Evolutionary conservation across 495 filamentous ascomycete species (phyloP).

Genomic region (Zalerion maritima): DNA sequence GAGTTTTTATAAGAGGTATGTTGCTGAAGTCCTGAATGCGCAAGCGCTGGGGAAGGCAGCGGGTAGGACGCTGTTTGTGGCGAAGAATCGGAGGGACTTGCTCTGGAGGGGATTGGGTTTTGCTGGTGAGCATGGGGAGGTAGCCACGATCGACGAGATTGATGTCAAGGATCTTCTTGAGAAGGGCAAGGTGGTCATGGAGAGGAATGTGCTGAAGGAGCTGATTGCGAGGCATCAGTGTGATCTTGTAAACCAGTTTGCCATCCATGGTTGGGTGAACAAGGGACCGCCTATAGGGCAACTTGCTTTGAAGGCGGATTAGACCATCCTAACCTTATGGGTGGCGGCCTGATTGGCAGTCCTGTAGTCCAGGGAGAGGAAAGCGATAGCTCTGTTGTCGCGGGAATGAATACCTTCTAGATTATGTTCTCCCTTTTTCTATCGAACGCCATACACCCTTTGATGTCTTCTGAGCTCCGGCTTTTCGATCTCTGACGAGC

Average conservation of each 20-base stretch:
- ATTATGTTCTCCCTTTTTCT: no score
- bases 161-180: conserved; percentile 91
- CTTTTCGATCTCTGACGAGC: no score
- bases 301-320: no score
- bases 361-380: no score
- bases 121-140: conserved; percentile 48
- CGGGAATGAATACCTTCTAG: no score
- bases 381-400: no score
- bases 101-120: conserved; percentile 44
- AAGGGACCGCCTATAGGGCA: no score
- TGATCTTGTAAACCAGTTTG: conserved; percentile 42
- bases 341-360: no score
- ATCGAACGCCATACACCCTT: no score
- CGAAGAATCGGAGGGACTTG: conserved; percentile 35
- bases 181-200: conserved; percentile 70
- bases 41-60: conserved; percentile 57
- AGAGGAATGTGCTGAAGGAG: conserved; percentile 61
- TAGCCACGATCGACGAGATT: conserved; percentile 55
- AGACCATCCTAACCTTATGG: no score
- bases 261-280: no score
- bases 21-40: conserved; percentile 46
- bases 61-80: conserved; percentile 70
- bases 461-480: no score
- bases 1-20: conserved; percentile 40
- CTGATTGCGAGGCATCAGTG: conserved; percentile 63